Evolutionary conservation across 495 filamentous ascomycete genomes (phyloP), one percentile per base, ranked within the genome.

Genomic region (Pyronema omphalodes): DNA sequence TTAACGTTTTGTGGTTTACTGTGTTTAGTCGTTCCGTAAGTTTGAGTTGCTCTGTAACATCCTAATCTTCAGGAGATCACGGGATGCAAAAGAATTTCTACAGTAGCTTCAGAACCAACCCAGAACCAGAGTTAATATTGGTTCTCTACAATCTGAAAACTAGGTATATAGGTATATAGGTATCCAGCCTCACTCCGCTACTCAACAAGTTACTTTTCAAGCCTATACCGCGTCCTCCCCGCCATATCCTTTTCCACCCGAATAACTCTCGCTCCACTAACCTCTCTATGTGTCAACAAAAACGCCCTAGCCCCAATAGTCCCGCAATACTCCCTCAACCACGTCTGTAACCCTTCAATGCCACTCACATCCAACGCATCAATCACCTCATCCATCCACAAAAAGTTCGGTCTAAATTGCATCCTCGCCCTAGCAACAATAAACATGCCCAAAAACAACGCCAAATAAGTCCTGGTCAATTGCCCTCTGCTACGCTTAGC

Each of bases 241-340:
- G 9, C 15, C n/a, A 9, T 33, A 14, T 14, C 18, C 37, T 52
- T 43, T 5, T 8, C n/a, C 9, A 52, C 50, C 12, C 29, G 1
- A 7, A 52, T 41, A 1, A 11, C 17, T 34, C 47, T 50, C 18
- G 35, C 50, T 3, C 50, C 50, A 18, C 17, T 12, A 9, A 52
- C 50, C 50, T 52, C 50, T 41, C 50, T 40, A 41, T 52, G 50
- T 2, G 50, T 52, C 50, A 52, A 52, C 50, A 52, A 40, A 18
- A 40, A 52, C 36, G 36, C 50, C 50, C 50, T 52, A 9, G 11
- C 50, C 14, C 50, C 50, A 35, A n/a, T 33, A 8, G 12, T 3
- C 3, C 37, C 29, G 3, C 14, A 43, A 40, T 43, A 52, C 50
- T 18, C 37, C 37, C 14, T 19, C 50, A 52, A 34, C 50, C 50